A percentile compares a stretch with the other conserved stretches of the same genome.
phyloP scores from a whole-genome alignment of 2,329 filamentous ascomycete species.

The Didymosphaeria variabile region DNA sequence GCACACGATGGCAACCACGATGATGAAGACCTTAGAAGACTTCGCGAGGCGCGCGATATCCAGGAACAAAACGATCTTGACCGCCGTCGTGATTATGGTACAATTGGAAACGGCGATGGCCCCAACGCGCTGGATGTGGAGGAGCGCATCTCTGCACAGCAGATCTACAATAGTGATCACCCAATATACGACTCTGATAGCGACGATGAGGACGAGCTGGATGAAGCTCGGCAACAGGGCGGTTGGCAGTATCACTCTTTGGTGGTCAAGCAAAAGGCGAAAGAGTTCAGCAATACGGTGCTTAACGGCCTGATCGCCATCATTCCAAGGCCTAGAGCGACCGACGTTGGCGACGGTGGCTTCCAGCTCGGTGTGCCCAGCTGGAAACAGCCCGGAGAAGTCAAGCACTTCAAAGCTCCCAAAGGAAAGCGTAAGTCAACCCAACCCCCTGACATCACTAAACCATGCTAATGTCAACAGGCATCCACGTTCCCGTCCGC shows the following conservation, averaged over 20 bases:
- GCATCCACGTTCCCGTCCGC: slow-evolving; percentile 93
- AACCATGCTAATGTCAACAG: slow-evolving; percentile 46
- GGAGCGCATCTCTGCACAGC: slow-evolving; percentile 76
- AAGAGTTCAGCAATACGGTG: slow-evolving; percentile 53
- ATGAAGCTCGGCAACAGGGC: slow-evolving; percentile 79
- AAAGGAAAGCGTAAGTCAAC: slow-evolving; percentile 69
- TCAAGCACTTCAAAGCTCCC: slow-evolving; percentile 72
- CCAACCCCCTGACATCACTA: background rate
- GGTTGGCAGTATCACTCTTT: slow-evolving; percentile 75
- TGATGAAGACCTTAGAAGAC: slow-evolving; percentile 56
- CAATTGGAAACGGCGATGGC: slow-evolving; percentile 47
- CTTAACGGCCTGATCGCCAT: slow-evolving; percentile 39
- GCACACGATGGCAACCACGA: slow-evolving; percentile 47
- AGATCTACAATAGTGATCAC: slow-evolving; percentile 71
- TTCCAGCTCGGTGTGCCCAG: slow-evolving; percentile 56
- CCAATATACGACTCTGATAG: slow-evolving; percentile 92
- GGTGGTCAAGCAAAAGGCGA: slow-evolving; percentile 58
- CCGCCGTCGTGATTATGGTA: slow-evolving; percentile 58
- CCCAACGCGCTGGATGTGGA: slow-evolving; percentile 74
- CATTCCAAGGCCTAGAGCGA: slow-evolving; percentile 53
- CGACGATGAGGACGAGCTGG: slow-evolving; percentile 80
- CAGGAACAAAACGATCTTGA: slow-evolving; percentile 61
- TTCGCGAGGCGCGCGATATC: slow-evolving; percentile 61
- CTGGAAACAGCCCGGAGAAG: slow-evolving; percentile 50
- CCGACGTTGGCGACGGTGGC: slow-evolving; percentile 52